phyloP scores from a whole-genome alignment of 306 rosid genomes.

The Ziziphus jujuba region DNA sequence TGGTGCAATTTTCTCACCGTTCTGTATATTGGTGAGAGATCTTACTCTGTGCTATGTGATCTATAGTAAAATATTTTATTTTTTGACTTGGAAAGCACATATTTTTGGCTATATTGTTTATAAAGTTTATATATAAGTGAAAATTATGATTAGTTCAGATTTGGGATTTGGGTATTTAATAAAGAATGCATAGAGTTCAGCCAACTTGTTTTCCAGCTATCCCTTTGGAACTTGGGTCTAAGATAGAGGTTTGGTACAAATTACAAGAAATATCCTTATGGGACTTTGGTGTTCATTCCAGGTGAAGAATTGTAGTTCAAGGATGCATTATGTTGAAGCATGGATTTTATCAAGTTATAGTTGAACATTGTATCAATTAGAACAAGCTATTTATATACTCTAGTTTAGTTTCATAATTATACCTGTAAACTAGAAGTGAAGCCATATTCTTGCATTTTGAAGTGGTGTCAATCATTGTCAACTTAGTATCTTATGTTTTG shows the following conservation, averaged over 20 bases:
- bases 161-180: neutral
- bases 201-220: neutral
- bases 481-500: neutral
- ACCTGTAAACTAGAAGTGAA: neutral
- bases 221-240: neutral
- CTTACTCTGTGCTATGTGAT: constrained; percentile 14
- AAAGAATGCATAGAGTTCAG: neutral
- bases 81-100: neutral
- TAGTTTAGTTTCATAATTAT: too few relatives aligned
- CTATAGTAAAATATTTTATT: neutral
- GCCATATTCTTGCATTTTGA: neutral
- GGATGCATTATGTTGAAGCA: neutral
- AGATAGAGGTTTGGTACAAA: neutral
- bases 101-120: neutral
- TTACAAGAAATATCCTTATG: neutral
- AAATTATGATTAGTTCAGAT: neutral
- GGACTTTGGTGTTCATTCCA: neutral
- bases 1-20: constrained; percentile 89
- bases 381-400: too few relatives aligned
- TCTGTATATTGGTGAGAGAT: constrained; percentile 69
- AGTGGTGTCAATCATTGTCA: neutral
- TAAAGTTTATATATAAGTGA: neutral
- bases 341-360: neutral
- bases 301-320: neutral
- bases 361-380: neutral